Percentiles rank a stretch among this genome's conserved stretches.
These are phyloP conservation scores for Malus hybrid DNA, from an alignment of 331 rosid genomes.

Conservation along the genomic window DNA sequence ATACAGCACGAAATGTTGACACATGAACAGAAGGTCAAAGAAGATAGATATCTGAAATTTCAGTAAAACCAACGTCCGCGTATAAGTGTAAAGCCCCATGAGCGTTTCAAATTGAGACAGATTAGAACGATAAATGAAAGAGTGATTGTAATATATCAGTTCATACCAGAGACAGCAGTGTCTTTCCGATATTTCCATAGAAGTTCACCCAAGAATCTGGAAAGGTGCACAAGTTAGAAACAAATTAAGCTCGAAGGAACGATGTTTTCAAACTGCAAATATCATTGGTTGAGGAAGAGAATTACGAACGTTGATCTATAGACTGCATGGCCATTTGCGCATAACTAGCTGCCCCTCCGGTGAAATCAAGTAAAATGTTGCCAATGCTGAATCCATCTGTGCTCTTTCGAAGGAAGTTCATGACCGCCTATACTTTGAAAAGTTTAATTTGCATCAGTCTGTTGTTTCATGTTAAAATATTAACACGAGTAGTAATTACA, in stretches of 20 bases:
- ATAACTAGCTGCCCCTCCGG: conserved; percentile 63
- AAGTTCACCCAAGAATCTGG: conserved; percentile 87
- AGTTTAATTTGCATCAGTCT: background rate
- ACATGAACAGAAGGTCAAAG: conserved; percentile 63
- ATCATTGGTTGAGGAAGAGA: conserved; percentile 6
- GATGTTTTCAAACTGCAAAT: conserved; percentile 3
- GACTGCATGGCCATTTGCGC: conserved; percentile 78
- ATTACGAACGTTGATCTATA: conserved; percentile 59
- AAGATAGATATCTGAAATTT: conserved; percentile 53
- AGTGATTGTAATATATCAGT: background rate
- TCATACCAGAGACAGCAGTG: conserved; percentile 68
- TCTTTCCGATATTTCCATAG: conserved; percentile 69
- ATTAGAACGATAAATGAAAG: too few relatives aligned
- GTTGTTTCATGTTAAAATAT: background rate
- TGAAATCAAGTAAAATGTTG: conserved; percentile 63
- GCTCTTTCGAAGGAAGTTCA: conserved; percentile 74
- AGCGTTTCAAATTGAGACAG: too few relatives aligned
- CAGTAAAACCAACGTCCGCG: background rate
- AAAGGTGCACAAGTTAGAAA: conserved; percentile 17
- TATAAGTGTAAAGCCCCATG: too few relatives aligned
- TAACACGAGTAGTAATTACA: background rate
- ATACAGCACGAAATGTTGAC: conserved; percentile 64
- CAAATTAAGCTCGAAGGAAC: background rate
- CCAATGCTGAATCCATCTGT: conserved; percentile 83
- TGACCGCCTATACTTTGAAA: conserved; percentile 35